Evolutionary conservation across 2,329 filamentous ascomycete genomes (phyloP).

Genomic region (Dactylellina leptospora): DNA sequence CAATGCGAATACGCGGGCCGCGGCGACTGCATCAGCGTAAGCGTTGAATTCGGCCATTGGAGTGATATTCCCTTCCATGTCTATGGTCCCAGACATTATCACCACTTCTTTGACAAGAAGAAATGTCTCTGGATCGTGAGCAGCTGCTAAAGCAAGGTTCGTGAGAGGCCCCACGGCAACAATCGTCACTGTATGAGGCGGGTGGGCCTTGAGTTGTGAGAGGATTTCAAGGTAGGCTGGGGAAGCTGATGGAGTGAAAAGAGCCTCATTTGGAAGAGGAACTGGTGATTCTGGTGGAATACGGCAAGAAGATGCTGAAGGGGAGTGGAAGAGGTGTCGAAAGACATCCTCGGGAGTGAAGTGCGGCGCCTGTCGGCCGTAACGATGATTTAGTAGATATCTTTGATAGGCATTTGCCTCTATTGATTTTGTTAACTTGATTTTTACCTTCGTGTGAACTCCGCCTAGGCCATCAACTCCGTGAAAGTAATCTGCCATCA

Average conservation of each 20-base stretch:
- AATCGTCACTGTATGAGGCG: conserved; percentile 84
- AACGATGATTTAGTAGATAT: too few relatives aligned
- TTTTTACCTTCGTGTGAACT: conserved; percentile 69
- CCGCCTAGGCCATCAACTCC: conserved; percentile 79
- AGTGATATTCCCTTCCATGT: conserved; percentile 80
- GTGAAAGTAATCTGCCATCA: conserved; percentile 88
- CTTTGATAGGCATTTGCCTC: too few relatives aligned
- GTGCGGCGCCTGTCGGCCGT: conserved; percentile 71
- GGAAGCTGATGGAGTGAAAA: conserved; percentile 79
- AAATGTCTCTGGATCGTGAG: conserved; percentile 88
- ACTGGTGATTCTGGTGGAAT: conserved; percentile 58
- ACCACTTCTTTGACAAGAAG: conserved; percentile 88
- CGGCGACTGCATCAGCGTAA: conserved; percentile 83
- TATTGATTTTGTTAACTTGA: too few relatives aligned
- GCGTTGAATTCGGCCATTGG: conserved; percentile 95
- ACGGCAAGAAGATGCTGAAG: conserved; percentile 64
- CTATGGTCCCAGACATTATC: conserved; percentile 91
- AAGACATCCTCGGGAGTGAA: conserved; percentile 74
- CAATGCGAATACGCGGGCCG: conserved; percentile 78
- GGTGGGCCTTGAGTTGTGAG: conserved; percentile 81
- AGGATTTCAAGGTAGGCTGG: conserved; percentile 87
- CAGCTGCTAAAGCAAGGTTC: conserved; percentile 88
- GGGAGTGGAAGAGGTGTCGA: conserved; percentile 70
- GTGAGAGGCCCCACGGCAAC: conserved; percentile 89
- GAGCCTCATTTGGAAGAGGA: conserved; percentile 58